Conservation (phyloP, 345 rosid species). For the Noccaea caerulescens region DNA sequence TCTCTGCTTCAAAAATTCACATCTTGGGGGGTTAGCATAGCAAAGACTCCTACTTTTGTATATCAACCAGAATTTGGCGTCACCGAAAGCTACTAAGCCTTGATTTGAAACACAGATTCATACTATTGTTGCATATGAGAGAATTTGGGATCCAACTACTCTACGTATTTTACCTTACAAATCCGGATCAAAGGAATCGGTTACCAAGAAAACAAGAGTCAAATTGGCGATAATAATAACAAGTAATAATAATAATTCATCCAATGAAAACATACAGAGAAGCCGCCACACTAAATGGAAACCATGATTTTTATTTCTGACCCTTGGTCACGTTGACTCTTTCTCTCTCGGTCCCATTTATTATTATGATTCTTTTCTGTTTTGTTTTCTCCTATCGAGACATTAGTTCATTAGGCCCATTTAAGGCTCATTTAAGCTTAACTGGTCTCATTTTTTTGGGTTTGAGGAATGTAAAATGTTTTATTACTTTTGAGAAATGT, state of each 20-base stretch:
- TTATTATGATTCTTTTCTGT: too few relatives aligned
- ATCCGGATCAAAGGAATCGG: conserved; percentile 4
- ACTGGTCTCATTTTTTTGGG: too few relatives aligned
- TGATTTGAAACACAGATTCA: conserved; percentile 6
- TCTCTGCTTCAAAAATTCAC: too few relatives aligned
- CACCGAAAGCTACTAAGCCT: background rate
- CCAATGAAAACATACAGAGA: too few relatives aligned
- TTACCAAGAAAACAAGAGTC: background rate
- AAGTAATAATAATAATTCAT: background rate
- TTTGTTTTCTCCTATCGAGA: too few relatives aligned
- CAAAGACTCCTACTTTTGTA: too few relatives aligned
- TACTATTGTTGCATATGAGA: background rate
- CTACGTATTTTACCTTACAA: conserved; percentile 11
- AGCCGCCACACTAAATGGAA: background rate
- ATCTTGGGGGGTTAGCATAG: too few relatives aligned
- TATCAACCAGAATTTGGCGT: background rate
- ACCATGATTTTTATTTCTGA: conserved; percentile 12
- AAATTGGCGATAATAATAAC: background rate
- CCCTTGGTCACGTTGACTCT: conserved; percentile 21
- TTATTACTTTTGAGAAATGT: too few relatives aligned
- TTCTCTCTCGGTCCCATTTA: background rate
- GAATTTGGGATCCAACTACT: background rate
- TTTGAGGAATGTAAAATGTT: too few relatives aligned
- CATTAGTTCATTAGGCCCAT: too few relatives aligned
- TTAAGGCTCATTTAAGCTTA: too few relatives aligned